phyloP scores from a whole-genome alignment of 495 filamentous ascomycete genomes.

The Pseudevernia furfuracea region DNA sequence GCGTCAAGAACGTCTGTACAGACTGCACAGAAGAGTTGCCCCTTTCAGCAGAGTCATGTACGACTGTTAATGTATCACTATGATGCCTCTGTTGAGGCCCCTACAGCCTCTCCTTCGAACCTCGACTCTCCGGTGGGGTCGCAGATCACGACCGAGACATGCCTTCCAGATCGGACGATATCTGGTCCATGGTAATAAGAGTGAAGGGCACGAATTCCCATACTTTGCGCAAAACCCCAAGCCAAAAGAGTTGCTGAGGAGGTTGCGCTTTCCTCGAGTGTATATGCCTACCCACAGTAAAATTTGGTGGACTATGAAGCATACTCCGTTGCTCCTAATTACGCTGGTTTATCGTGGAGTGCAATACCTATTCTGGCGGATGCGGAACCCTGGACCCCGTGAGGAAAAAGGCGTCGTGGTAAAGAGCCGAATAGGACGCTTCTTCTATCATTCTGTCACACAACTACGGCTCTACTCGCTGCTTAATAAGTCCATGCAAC shows the following conservation, averaged over 20 bases:
- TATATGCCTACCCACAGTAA: neutral
- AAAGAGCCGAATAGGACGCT: neutral
- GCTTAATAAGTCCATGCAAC: neutral
- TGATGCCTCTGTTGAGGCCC: no score
- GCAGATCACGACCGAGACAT: neutral
- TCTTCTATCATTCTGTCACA: neutral
- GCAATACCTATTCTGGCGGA: neutral
- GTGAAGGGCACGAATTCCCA: neutral
- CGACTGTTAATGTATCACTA: neutral
- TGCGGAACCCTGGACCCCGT: neutral
- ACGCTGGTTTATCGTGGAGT: neutral
- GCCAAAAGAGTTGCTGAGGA: neutral
- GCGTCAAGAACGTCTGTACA: neutral
- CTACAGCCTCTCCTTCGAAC: neutral
- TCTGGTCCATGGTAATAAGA: neutral
- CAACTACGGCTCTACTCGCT: neutral
- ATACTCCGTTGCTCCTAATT: neutral
- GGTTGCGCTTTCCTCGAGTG: neutral
- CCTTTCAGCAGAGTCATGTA: neutral
- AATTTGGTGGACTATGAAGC: neutral
- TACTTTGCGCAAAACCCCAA: neutral
- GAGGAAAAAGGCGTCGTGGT: neutral
- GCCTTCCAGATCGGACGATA: neutral
- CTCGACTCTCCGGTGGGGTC: neutral
- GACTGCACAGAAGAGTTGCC: no score